Base-by-base conservation (phyloP, 1,284 basidiomycete species). In the Ceratobasidium sp. region DNA sequence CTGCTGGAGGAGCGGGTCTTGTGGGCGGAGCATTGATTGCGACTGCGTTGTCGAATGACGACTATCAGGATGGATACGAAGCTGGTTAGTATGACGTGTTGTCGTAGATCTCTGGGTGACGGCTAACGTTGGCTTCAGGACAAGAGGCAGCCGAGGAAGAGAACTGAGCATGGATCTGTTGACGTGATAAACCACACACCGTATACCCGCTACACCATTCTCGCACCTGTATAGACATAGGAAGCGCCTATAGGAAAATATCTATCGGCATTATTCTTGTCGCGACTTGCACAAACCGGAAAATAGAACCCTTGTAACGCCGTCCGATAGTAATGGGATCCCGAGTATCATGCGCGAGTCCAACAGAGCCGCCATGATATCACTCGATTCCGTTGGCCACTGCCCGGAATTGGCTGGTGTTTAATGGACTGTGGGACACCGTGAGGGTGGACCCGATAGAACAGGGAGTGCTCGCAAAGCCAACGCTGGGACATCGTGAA, bases 11-110 rank as follows among this genome's bases (percentile, higher is more conserved):
- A 18, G 69, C 38, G 33, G 69, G 69, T 46, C 46, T 73, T 48
- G 57, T 73, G 14, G 69, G 69, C 23, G 69, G 69, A 18, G 69
- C 69, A 23, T 41, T 73, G 55, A 73, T 73, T 10, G 69, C 69
- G 23, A 73, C 33, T 18, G 69, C 69, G 6, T 18, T 73, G 54
- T 73, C 69, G 38, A 41, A 73, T 62, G 69, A 73, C 41, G 55
- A 73, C n/a, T 73, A 73, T 50, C 55, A 73, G 41, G 69, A 73
- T 33, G 69, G 69, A 30, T 73, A 73, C 38, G 69, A 73, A 50
- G 69, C 69, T 30, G 69, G 69, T 62, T 30, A 65, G 62, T 33
- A 14, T 30, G 35, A 48, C 62, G 44, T 30, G 55, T 73, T 38
- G 10, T 70, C 38, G 52, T 70, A 14, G 38, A n/a, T 35, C 6